Conservation (phyloP, 2,329 filamentous ascomycete genomes). For the Claviceps lovelessii region DNA sequence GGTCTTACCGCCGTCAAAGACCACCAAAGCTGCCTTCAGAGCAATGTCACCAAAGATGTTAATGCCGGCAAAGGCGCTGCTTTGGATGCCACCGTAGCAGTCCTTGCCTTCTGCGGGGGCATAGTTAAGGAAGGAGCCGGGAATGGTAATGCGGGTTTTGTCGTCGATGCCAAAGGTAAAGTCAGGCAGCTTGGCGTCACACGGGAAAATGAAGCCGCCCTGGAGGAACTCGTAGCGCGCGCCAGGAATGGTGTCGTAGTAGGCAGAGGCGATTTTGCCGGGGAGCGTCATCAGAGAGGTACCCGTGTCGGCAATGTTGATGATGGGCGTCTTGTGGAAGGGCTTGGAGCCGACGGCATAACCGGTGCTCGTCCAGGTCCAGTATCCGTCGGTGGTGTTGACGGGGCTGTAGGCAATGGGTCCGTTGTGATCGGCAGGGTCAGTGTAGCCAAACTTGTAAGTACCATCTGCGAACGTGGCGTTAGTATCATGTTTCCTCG, state of each 20-base stretch:
- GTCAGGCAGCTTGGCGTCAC: slow-evolving; percentile 29
- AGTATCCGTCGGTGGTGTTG: slow-evolving; percentile 50
- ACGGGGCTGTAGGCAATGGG: slow-evolving; percentile 47
- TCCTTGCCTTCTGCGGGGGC: slow-evolving; percentile 27
- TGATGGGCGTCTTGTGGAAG: slow-evolving; percentile 23
- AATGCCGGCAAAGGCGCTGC: slow-evolving; percentile 26
- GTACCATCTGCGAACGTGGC: slow-evolving; percentile 30
- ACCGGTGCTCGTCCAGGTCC: slow-evolving; percentile 24
- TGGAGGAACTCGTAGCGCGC: slow-evolving; percentile 18
- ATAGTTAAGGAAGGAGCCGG: slow-evolving; percentile 39
- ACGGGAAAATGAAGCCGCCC: slow-evolving; percentile 32
- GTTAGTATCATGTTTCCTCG: neutral
- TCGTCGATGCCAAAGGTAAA: slow-evolving; percentile 39
- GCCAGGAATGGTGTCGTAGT: slow-evolving; percentile 30
- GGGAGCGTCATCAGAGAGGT: slow-evolving; percentile 49
- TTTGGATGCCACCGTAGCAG: slow-evolving; percentile 55
- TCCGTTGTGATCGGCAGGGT: slow-evolving; percentile 47
- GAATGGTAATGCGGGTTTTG: slow-evolving; percentile 38
- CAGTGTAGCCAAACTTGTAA: slow-evolving; percentile 63
- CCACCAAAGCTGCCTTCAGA: slow-evolving; percentile 44
- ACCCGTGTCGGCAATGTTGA: slow-evolving; percentile 41
- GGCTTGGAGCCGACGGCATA: slow-evolving; percentile 9
- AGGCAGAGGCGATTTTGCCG: slow-evolving; percentile 31
- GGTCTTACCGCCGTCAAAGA: slow-evolving; percentile 40
- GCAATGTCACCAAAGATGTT: slow-evolving; percentile 50